phyloP scores from a whole-genome alignment of 257 asterid species.

The Marsdenia floribunda region DNA sequence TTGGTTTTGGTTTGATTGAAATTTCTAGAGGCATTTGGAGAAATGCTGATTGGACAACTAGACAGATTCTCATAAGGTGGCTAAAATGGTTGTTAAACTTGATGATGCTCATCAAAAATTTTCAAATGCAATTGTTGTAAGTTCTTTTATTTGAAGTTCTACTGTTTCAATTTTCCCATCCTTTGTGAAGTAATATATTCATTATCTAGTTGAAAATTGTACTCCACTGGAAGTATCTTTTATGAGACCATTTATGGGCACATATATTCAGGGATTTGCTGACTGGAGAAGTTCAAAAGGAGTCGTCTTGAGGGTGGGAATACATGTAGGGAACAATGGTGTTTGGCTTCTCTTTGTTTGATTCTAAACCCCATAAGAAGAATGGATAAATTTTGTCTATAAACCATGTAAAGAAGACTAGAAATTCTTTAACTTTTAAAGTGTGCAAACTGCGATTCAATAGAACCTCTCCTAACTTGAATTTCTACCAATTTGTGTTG shows the following conservation, averaged over 20 bases:
- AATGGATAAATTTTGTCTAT: too few species aligned
- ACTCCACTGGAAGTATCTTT: neutral
- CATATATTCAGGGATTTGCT: neutral
- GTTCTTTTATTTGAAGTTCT: slow-evolving; percentile 17
- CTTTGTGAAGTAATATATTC: neutral
- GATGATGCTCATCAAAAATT: slow-evolving; percentile 71
- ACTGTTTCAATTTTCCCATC: neutral
- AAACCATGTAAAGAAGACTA: too few species aligned
- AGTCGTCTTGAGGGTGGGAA: too few species aligned
- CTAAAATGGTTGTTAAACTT: slow-evolving; percentile 73
- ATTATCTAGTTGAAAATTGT: neutral
- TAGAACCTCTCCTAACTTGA: neutral
- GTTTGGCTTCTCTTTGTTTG: too few species aligned
- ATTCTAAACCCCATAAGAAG: too few species aligned
- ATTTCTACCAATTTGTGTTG: too few species aligned
- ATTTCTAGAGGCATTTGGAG: slow-evolving; percentile 71
- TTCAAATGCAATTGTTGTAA: slow-evolving; percentile 74
- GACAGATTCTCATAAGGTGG: slow-evolving; percentile 66
- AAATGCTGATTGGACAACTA: slow-evolving; percentile 67
- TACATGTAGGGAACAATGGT: too few species aligned
- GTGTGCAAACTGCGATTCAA: neutral
- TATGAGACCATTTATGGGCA: neutral
- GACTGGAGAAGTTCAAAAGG: too few species aligned
- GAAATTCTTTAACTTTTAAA: neutral
- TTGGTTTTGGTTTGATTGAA: slow-evolving; percentile 81